Evolutionary conservation across 2,329 filamentous ascomycete species (phyloP), one percentile per base, ranked within the genome.

Genomic region (Aspergillus sp.): DNA sequence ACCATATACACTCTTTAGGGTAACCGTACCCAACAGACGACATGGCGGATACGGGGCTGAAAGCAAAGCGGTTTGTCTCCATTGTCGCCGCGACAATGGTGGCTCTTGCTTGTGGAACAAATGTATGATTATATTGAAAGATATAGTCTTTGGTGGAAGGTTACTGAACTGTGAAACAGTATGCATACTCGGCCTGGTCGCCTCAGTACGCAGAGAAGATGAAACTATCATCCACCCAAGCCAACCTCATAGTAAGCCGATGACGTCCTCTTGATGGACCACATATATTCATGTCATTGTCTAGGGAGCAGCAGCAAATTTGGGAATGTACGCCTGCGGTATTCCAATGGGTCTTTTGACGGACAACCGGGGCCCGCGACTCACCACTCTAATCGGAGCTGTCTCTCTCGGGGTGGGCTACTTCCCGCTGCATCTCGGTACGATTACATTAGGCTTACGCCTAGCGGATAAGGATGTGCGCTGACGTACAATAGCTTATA

Each of bases 131-230:
- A 34, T 56, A 47, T 52, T 32, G 62, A 48, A 18, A 36, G 13
- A 51, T 59, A 36, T 49, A 24, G 22, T 17, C 47, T 34, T 30
- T 30, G 11, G n/a, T 50, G 17, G 49, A 47, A 48, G 34, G 52
- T 42, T 48, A 41, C 61, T 67, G 32, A 68, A 59, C 47, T 42
- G 48, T 74, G 59, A 51, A 30, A 49, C 70, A 97, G 91, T 98
- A 99, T 85, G 93, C 93, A 71, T 99, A 97, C 77, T 97, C 92
- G 55, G 93, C 93, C 76, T 99, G 95, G 93, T 92, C 91, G 13
- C 95, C 95, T 18, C 93, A 97, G 76, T 97, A 97, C 71, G 92
- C 93, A 49, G 88, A 96, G 68, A 87, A 85, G 66, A 81, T 99
- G 66, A 87, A 89, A 71, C 85, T 98, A 60, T 92, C 92, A 13